These are phyloP conservation scores for Lactarius quietus DNA, from an alignment of 768 basidiomycete genomes.

Conservation along the genomic window DNA sequence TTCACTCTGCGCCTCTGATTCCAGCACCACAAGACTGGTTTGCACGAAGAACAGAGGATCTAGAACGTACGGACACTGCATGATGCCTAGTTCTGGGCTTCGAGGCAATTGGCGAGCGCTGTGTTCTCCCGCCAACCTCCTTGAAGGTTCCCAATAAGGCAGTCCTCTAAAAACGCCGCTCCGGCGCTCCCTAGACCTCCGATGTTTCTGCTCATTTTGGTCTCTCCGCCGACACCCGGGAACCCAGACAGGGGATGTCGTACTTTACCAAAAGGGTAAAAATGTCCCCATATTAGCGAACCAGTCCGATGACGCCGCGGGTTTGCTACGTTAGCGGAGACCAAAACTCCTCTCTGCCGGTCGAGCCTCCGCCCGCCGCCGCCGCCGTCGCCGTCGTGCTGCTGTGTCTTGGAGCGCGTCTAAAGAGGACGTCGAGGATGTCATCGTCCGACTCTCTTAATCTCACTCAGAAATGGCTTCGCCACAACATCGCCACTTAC, in stretches of 20 bases:
- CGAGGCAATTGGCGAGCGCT: slow-evolving; percentile 1
- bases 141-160: slow-evolving; percentile 17
- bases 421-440: slow-evolving; percentile 3
- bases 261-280: slow-evolving; percentile 23
- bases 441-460: slow-evolving; percentile 35
- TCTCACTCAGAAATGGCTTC: slow-evolving; percentile 57
- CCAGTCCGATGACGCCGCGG: not conserved
- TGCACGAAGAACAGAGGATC: not conserved
- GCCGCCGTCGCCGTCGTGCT: slow-evolving; percentile 4
- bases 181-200: not conserved
- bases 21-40: slow-evolving; percentile 2
- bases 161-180: slow-evolving; percentile 17
- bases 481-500: slow-evolving; percentile 60
- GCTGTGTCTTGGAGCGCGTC: not conserved
- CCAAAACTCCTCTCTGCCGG: slow-evolving; percentile 4
- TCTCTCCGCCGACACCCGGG: not conserved
- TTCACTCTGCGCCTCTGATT: too few species aligned
- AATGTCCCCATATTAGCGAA: slow-evolving; percentile 9
- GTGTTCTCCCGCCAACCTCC: not conserved
- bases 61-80: slow-evolving; percentile 11
- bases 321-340: slow-evolving; percentile 11
- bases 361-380: not conserved
- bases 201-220: not conserved
- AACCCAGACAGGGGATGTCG: not conserved
- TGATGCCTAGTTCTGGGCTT: slow-evolving; percentile 13